These are phyloP conservation scores for Penicillium sp. DNA, from an alignment of 2,329 filamentous ascomycete genomes.

Conservation along the genomic window DNA sequence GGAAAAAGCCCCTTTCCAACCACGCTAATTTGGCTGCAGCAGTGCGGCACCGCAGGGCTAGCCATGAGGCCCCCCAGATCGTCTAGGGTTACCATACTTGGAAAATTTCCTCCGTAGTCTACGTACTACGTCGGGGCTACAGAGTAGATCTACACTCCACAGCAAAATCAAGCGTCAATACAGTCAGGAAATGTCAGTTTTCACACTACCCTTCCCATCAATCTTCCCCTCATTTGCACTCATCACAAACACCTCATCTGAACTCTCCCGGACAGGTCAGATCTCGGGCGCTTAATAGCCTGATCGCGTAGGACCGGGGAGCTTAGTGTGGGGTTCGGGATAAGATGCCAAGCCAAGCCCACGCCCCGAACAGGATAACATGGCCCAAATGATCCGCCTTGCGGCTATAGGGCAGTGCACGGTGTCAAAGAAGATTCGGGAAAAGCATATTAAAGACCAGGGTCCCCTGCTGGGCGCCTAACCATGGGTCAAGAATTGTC, in stretches of 20 bases:
- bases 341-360: background rate
- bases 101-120: background rate
- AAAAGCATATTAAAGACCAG: conserved; percentile 2
- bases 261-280: background rate
- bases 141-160: background rate
- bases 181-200: too few species aligned
- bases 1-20: background rate
- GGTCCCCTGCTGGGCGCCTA: conserved; percentile 20
- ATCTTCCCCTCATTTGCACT: background rate
- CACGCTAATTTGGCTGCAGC: background rate
- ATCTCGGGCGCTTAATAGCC: background rate
- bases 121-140: background rate
- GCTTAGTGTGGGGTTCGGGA: background rate
- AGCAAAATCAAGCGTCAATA: too few species aligned
- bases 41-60: background rate
- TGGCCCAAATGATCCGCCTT: background rate
- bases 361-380: background rate
- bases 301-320: background rate
- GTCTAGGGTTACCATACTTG: background rate
- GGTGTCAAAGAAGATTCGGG: conserved; percentile 12
- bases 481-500: conserved; percentile 25
- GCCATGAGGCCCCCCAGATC: background rate
- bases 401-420: background rate
- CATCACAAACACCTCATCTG: background rate
- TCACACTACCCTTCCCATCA: background rate